Conservation (phyloP, 371 early-diverging fungal genomes). For the Saksenaea vasiformis region DNA sequence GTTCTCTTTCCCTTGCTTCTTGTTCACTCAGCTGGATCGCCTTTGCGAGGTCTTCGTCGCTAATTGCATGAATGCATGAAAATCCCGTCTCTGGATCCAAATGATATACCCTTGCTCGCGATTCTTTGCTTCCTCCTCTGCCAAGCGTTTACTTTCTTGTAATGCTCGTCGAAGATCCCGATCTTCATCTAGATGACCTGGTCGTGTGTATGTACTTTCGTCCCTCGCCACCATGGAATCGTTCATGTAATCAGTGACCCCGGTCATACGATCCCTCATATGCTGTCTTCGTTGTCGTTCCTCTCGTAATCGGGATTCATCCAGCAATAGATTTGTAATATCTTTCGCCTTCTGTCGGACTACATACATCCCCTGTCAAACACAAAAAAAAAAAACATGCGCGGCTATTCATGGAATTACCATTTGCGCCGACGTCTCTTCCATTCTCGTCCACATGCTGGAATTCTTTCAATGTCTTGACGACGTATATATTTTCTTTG, state of each 20-base stretch:
- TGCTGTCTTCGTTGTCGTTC: conserved; percentile 67
- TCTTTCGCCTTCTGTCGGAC: conserved; percentile 95
- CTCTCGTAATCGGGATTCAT: conserved; percentile 78
- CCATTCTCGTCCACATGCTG: conserved; percentile 93
- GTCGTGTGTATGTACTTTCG: conserved; percentile 41
- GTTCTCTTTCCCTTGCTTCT: conserved; percentile 43
- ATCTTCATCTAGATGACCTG: conserved; percentile 75
- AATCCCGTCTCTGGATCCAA: not conserved
- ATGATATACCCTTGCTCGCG: conserved; percentile 27
- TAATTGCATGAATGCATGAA: conserved; percentile 1
- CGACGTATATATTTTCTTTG: conserved; percentile 86
- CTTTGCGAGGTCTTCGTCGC: conserved; percentile 45
- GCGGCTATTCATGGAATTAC: conserved; percentile 34
- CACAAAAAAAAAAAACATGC: not conserved
- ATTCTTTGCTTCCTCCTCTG: conserved; percentile 36
- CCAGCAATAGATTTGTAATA: conserved; percentile 78
- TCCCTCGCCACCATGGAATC: conserved; percentile 27
- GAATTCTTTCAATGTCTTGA: conserved; percentile 95
- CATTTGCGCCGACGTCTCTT: conserved; percentile 87
- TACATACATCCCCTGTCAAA: conserved; percentile 22
- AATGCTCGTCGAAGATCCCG: conserved; percentile 80
- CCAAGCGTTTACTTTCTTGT: conserved; percentile 65
- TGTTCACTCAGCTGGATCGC: conserved; percentile 46
- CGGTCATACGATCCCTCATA: conserved; percentile 68
- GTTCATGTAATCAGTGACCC: conserved; percentile 41